Evolutionary conservation across 2,329 filamentous ascomycete species (phyloP).

Genomic region (Ophiostoma triangulosporum): DNA sequence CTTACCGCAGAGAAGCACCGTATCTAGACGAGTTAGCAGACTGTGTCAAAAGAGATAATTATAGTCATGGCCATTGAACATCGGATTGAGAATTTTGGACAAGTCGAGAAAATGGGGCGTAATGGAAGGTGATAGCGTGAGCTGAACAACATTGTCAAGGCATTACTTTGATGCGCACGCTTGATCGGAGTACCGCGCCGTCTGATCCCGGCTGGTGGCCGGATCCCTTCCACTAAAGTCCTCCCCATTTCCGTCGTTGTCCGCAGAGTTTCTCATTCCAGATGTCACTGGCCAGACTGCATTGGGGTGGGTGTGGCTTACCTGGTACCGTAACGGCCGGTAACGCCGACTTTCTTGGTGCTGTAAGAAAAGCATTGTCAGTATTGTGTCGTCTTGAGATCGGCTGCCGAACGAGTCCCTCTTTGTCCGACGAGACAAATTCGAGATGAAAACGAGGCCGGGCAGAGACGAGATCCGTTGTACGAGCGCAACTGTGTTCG

Average conservation of each 20-base stretch:
- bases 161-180: too few species aligned
- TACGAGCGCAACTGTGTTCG: too few species aligned
- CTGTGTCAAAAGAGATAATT: not conserved
- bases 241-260: not conserved
- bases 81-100: not conserved
- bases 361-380: constrained; percentile 21
- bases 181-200: too few species aligned
- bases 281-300: not conserved
- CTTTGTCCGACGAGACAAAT: not conserved
- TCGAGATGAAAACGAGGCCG: not conserved
- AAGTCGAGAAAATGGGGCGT: not conserved
- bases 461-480: not conserved
- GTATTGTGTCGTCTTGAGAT: constrained; percentile 5
- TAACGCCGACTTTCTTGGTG: constrained; percentile 98
- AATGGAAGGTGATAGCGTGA: too few species aligned
- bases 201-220: too few species aligned
- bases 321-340: constrained; percentile 46
- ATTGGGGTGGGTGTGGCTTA: constrained; percentile 10
- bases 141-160: too few species aligned
- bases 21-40: constrained; percentile 43
- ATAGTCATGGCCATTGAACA: not conserved
- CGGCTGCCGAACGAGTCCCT: not conserved
- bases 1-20: constrained; percentile 71
- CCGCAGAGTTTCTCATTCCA: not conserved
- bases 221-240: too few species aligned